Evolutionary conservation across 768 basidiomycete genomes (phyloP), one percentile per base, ranked within the genome.

Genomic region (Asterophora lycoperdoides): DNA sequence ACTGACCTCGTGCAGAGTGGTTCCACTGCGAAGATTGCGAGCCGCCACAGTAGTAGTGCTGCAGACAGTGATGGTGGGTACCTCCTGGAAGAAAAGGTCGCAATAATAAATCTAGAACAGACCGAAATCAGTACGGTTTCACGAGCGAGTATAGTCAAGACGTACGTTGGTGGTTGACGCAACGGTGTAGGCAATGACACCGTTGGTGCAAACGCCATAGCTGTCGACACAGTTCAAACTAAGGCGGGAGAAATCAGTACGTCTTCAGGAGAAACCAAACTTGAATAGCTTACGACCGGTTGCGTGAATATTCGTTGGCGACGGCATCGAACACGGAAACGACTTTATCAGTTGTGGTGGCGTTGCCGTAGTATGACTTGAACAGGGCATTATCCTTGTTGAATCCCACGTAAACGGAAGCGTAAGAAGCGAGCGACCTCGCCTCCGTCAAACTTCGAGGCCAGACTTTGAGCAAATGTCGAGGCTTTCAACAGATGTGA

Each of bases 1-100:
- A 15, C 45, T 5, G 17, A 46, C 45, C 28, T 46, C 45, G 51
- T 77, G 74, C 18, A 77, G 67, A 41, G 68, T 71, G 13, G 74
- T 75, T 26, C 72, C 75, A 45, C 74, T 74, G 44, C 75, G 72
- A 52, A 73, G 60, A 57, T 72, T 74, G 54, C 73, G 72, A 17
- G 71, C 65, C 11, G 68, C 64, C 33, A 76, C 74, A 18, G 67
- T 61, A 18, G 73, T 75, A 15, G 70, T 73, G 44, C 59, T 60
- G 68, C 76, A 77, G 32, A 76, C 68, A 37, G 51, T 58, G 35
- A 59, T 43, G 28, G 60, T 63, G 8, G 72, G 28, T 14, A 74
- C 71, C 56, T 77, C 69, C 48, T 68, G 67, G 68, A 72, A 77
- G 69, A 77, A 76, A 54, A 72, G 62, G 54, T 57, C 60, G 65